A percentile compares a stretch with the other conserved stretches of the same genome.
Evolutionary conservation across 495 filamentous ascomycete genomes (phyloP).

Genomic region (Neurospora intermedia): DNA sequence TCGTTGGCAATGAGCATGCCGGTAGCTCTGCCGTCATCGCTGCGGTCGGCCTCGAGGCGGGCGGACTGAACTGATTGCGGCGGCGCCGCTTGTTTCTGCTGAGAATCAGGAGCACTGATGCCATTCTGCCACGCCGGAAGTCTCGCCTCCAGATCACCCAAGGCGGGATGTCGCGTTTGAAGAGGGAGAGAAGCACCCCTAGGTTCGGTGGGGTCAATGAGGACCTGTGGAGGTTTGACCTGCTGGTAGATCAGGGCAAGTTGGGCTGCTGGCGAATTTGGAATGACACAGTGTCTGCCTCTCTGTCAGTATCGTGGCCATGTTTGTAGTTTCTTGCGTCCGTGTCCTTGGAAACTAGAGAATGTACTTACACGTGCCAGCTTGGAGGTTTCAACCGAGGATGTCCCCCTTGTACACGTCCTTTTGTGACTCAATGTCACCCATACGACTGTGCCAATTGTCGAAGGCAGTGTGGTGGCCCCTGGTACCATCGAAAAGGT

Average conservation of each 20-base stretch:
- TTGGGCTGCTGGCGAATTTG: not conserved
- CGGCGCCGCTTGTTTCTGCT: too few species aligned
- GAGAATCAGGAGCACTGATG: too few species aligned
- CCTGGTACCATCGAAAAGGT: not conserved
- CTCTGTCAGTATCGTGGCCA: not conserved
- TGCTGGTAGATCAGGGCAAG: not conserved
- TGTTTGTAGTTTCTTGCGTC: not conserved
- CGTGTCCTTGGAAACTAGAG: too few species aligned
- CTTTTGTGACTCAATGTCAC: not conserved
- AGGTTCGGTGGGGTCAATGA: not conserved
- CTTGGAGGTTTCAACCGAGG: too few species aligned
- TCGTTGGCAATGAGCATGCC: constrained; percentile 93
- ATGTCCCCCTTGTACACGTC: too few species aligned
- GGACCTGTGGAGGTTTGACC: not conserved
- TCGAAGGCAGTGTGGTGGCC: not conserved
- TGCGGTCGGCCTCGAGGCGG: constrained; percentile 43
- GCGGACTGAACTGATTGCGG: constrained; percentile 7
- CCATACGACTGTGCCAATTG: not conserved
- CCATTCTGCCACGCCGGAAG: too few species aligned
- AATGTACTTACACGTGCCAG: too few species aligned
- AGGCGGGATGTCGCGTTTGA: too few species aligned
- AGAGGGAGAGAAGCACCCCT: not conserved
- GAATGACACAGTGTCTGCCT: not conserved
- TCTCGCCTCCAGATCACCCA: too few species aligned
- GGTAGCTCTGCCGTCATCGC: constrained; percentile 76